Evolutionary conservation across 2,329 filamentous ascomycete species (phyloP), one percentile per base, ranked within the genome.

Genomic region (Rhinocladiella similis): DNA sequence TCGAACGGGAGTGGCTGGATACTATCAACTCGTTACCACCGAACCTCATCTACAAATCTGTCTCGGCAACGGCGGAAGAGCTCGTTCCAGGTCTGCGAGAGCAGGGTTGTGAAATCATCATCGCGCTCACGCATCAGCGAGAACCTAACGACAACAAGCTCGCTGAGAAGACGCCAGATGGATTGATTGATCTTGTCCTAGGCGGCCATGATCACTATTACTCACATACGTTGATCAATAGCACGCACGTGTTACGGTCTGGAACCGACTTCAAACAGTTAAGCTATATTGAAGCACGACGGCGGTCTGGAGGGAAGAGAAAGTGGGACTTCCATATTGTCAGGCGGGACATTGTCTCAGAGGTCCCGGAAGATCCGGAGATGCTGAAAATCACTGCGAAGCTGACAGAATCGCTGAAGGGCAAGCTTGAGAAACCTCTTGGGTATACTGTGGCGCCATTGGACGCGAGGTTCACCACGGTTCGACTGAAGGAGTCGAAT

Each of bases 171-270:
- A 82, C 80, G 1, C 77, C 89, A 0, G 80, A 83, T 3, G 90
- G 89, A 0, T 72, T 89, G 52, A 85, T 96, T 18, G 92, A 97
- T 69, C 84, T 96, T 35, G 88, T 97, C 43, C 80, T 96, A 0
- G 91, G 91, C 47, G 91, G 91, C 0, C 91, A 96, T 67, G 92
- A 96, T 66, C 92, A 97, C 69, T 94, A 88, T 73, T 96, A 96
- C 69, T 81, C 81, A 14, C 90, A 96, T 72, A 83, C 80, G 53
- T 68, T 91, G 53, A 81, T 94, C 70, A 91, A 92, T 59, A 87
- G 87, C 7, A 89, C 84, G 0, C 91, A 96, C 66, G 83, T 96
- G 2, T 77, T 97, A n/a, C 84, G 92, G 1, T 95, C 90, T 0
- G 91, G 92, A 0, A 90, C 87, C 16, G 92, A 97, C 70, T 97